Percentiles rank a stretch among this genome's conserved stretches.
phyloP scores from a whole-genome alignment of 2,329 filamentous ascomycete species.

The Cladorrhinum sp. region DNA sequence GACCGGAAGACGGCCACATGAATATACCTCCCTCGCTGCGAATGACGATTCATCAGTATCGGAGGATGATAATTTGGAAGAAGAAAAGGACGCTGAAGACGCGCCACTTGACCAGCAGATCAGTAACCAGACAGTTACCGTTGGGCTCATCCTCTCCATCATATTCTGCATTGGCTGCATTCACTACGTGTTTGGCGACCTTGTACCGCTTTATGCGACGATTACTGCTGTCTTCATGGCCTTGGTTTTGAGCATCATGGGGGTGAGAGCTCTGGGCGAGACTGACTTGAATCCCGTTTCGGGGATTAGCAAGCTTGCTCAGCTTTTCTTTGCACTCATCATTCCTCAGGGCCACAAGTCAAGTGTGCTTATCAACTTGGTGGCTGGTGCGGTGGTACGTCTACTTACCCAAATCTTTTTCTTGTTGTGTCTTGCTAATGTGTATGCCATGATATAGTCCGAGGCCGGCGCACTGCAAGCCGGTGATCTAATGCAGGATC shows the following conservation, averaged over 20 bases:
- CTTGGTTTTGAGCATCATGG: slow-evolving; percentile 73
- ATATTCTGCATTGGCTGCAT: slow-evolving; percentile 77
- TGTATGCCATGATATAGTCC: background rate
- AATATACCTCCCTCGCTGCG: slow-evolving; percentile 17
- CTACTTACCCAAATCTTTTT: background rate
- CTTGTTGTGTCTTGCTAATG: background rate
- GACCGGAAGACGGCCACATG: slow-evolving; percentile 2
- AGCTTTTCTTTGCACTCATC: slow-evolving; percentile 89
- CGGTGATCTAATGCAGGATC: slow-evolving; percentile 93
- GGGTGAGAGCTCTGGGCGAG: slow-evolving; percentile 67
- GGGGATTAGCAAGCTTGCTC: slow-evolving; percentile 93
- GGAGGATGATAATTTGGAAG: slow-evolving; percentile 35
- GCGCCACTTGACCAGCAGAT: slow-evolving; percentile 83
- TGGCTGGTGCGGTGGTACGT: slow-evolving; percentile 74
- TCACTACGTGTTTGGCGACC: slow-evolving; percentile 74
- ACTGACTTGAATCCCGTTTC: slow-evolving; percentile 96
- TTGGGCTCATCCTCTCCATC: slow-evolving; percentile 76
- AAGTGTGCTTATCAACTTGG: slow-evolving; percentile 89
- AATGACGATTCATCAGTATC: slow-evolving; percentile 17
- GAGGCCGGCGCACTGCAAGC: slow-evolving; percentile 74
- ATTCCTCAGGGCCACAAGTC: slow-evolving; percentile 78
- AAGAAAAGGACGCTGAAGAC: slow-evolving; percentile 63
- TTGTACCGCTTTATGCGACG: slow-evolving; percentile 76
- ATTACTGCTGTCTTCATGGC: slow-evolving; percentile 80
- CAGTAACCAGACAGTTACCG: slow-evolving; percentile 63